phyloP scores from a whole-genome alignment of 352 stramenopile genomes.

The Phytophthora macrochlamydospora region DNA sequence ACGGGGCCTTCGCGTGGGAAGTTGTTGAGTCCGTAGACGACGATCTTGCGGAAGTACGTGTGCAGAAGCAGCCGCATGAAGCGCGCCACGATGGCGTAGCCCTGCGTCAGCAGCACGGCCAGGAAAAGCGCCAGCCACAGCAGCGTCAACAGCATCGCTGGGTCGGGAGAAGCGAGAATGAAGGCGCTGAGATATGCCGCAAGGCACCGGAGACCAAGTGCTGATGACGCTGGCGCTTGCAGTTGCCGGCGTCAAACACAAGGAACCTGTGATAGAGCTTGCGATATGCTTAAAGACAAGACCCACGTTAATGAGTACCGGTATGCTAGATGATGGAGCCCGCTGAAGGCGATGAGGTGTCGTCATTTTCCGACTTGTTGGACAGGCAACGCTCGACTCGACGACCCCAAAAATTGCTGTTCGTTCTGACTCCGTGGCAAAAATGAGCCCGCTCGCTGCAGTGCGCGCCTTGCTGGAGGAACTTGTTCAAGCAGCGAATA shows the following conservation, averaged over 20 bases:
- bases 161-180: background rate
- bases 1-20: slow-evolving; percentile 78
- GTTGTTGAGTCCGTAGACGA: slow-evolving; percentile 80
- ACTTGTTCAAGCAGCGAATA: too few species aligned
- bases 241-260: background rate
- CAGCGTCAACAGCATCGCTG: slow-evolving; percentile 38
- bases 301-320: background rate
- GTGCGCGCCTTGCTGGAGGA: too few species aligned
- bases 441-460: too few species aligned
- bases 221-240: slow-evolving; percentile 1
- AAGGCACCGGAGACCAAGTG: background rate
- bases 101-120: slow-evolving; percentile 52
- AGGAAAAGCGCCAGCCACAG: slow-evolving; percentile 55
- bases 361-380: background rate
- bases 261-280: background rate
- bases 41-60: slow-evolving; percentile 85
- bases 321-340: too few species aligned
- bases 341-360: too few species aligned
- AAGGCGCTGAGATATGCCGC: background rate
- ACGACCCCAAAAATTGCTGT: slow-evolving; percentile 12
- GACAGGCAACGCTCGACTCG: background rate
- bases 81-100: slow-evolving; percentile 65
- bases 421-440: background rate
- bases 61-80: slow-evolving; percentile 71
- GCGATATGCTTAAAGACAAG: background rate